Evolutionary conservation across 768 basidiomycete species (phyloP), one percentile per base, ranked within the genome.

Genomic region (Suillus plorans): DNA sequence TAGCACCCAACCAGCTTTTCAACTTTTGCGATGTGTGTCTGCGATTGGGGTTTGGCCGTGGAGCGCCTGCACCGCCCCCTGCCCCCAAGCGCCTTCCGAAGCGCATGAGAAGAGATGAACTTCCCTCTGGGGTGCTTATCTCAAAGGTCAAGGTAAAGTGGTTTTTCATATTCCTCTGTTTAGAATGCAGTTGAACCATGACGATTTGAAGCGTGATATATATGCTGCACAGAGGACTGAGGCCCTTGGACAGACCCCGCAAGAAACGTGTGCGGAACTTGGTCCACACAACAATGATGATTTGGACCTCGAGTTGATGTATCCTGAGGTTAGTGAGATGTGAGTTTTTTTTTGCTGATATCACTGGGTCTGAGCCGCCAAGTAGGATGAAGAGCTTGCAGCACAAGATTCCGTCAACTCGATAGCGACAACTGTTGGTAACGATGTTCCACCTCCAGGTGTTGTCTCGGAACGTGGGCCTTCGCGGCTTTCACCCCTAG

Each of bases 241-340:
- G 10, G 28, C 18, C 8, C 59, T 22, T 60, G 4, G 18, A 31
- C 63, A 18, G 1, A 14, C 31, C 16, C 41, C n/a, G 12, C 49
- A 0, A 49, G 18, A 39, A 14, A 36, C 36, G 13, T 42, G 37
- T 50, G 18, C 25, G 12, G 58, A 31, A 28, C 25, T 25, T 20
- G 37, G 20, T 60, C 2, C 28, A 25, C 4, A 14, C 60, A 49
- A 65, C 4, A 22, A 50, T 50, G 66, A 65, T 10, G 70, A 66
- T 1, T 20, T 18, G 25, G 67, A 72, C 25, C 16, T 65, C 5
- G 67, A 74, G 8, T 49, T 74, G 3, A 31, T 66, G 0, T 76
- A 76, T 64, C 73, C 74, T 13, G 68, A 72, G 28, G 73, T 74
- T 22, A 45, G 69, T 58, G 47, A 36, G 31, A 37, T 59, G 18